phyloP scores from a whole-genome alignment of 352 stramenopile species.

The Phytophthora sansomeana region DNA sequence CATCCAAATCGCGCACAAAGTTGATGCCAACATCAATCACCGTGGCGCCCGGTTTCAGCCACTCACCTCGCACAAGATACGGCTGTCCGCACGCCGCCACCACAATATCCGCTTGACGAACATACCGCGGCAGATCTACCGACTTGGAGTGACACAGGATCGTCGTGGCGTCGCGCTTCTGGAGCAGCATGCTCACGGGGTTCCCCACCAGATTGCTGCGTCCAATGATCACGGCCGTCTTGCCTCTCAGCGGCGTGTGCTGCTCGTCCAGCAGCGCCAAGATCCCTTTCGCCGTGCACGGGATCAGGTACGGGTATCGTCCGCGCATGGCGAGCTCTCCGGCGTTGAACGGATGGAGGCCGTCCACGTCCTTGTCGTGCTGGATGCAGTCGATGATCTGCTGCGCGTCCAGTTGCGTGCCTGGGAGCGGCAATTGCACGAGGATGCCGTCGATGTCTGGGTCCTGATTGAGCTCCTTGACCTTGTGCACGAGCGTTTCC shows the following conservation, averaged over 20 bases:
- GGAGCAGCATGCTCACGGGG: conserved; percentile 95
- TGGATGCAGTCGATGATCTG: conserved; percentile 94
- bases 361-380: conserved; percentile 98
- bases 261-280: conserved; percentile 95
- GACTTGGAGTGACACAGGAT: conserved; percentile 98
- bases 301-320: conserved; percentile 90
- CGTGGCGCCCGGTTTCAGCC: conserved; percentile 97
- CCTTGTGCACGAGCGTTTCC: conserved; percentile 66
- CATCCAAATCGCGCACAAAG: conserved; percentile 85
- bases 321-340: conserved; percentile 90
- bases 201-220: conserved; percentile 98
- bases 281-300: conserved; percentile 98
- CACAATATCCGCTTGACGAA: conserved; percentile 96
- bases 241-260: conserved; percentile 91
- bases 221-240: conserved; percentile 97
- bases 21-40: conserved; percentile 99
- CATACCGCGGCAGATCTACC: conserved; percentile 85
- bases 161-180: conserved; percentile 97
- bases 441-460: conserved; percentile 86
- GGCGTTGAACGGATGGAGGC: conserved; percentile 98
- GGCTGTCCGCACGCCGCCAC: conserved; percentile 96
- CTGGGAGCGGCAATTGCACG: conserved; percentile 94
- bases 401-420: conserved; percentile 92
- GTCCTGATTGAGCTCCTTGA: conserved; percentile 80
- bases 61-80: conserved; percentile 95